Percentiles rank a stretch among this genome's conserved stretches.
These are phyloP conservation scores for Gigaspora rosea DNA, from an alignment of 192 early-diverging fungal species.

Conservation along the genomic window DNA sequence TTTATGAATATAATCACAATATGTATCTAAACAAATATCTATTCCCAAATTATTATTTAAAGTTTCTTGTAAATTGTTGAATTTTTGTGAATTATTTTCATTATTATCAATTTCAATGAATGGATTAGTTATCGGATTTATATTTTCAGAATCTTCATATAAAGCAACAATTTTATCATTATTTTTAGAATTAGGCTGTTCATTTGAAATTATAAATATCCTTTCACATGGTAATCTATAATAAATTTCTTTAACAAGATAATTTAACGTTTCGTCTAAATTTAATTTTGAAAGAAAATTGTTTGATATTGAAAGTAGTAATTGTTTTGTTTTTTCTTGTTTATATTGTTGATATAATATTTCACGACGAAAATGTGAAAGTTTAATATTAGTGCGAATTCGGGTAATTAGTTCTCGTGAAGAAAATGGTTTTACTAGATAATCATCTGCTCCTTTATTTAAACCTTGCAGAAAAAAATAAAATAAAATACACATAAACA, in stretches of 20 bases:
- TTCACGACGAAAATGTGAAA: conserved; percentile 45
- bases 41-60: conserved; percentile 9
- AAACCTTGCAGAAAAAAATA: conserved; percentile 34
- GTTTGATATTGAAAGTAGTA: conserved; percentile 43
- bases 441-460: conserved; percentile 61
- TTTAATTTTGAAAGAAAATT: conserved; percentile 40
- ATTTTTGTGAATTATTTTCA: not conserved
- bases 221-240: conserved; percentile 43
- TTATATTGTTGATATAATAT: conserved; percentile 41
- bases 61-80: not conserved
- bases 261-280: conserved; percentile 36
- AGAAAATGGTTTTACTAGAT: conserved; percentile 56
- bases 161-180: not conserved
- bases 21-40: not conserved
- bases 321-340: conserved; percentile 41
- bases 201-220: conserved; percentile 37
- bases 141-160: too few species aligned
- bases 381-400: too few species aligned
- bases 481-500: not conserved
- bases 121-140: too few species aligned
- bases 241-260: conserved; percentile 39
- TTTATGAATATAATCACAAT: conserved; percentile 25
- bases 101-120: not conserved
- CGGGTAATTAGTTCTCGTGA: too few species aligned
- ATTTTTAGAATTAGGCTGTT: not conserved